Evolutionary conservation across 192 early-diverging fungal species (phyloP), one percentile per base, ranked within the genome.

Genomic region (Umbelopsis vinacea): DNA sequence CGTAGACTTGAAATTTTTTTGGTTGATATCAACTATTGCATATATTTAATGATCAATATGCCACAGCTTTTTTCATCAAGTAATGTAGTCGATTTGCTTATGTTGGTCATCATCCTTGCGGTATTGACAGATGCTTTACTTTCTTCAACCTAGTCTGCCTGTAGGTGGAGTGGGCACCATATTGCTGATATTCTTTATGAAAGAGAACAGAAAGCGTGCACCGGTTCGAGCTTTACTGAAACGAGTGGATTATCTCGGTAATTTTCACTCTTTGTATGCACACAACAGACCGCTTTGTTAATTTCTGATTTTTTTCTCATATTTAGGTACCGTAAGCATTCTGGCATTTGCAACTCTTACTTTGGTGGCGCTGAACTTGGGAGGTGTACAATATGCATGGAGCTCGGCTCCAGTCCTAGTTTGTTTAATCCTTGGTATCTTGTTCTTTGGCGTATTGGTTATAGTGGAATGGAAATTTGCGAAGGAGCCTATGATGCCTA

Each of bases 401-500:
- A 74, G 72, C 23, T 88, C 88, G 1, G 74, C 85, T 0, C 71
- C 80, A 17, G 82, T 91, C 11, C 76, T 89, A 37, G 75, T 80
- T 40, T 83, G 92, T 22, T 74, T 92, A 8, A 78, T 85, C 24
- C 75, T 91, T 21, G 89, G 89, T 2, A 53, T 83, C 40, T 57
- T 88, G 47, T 40, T 91, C 4, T 75, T 89, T 0, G 72, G 54
- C 9, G 78, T 84, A 23, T 94, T 94, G 70, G 71, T 88, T 3
- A 82, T 84, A 69, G 83, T 92, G 45, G 92, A 96, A 76, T 67
- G 82, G 45, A 89, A 85, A 72, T 78, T 87, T 33, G 90, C 93
- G 0, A 80, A 88, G 15, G 86, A 88, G 73, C 93, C 95, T n/a
- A 87, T 95, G n/a, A 89, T 95, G 22, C 88, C 86, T 55, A 79